Evolutionary conservation across 2,329 filamentous ascomycete species (phyloP).

Genomic region (Ascochyta lentis): DNA sequence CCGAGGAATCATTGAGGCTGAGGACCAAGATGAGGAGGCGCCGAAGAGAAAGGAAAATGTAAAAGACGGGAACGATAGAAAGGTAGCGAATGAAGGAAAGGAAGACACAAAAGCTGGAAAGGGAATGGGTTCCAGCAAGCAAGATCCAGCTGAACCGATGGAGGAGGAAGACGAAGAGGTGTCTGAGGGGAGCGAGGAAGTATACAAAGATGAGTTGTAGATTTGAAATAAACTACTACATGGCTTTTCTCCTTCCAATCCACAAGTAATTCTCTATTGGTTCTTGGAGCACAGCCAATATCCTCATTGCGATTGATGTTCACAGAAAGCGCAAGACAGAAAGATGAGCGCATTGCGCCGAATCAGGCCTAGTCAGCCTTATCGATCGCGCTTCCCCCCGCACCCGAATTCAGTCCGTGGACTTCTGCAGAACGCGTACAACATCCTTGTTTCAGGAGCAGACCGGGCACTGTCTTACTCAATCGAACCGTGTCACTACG

Average conservation of each 20-base stretch:
- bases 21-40: constrained; percentile 59
- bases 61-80: constrained; percentile 23
- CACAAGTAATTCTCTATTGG: too few species aligned
- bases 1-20: constrained; percentile 70
- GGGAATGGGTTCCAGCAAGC: constrained; percentile 52
- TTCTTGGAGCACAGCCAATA: background rate
- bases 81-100: constrained; percentile 28
- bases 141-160: constrained; percentile 20
- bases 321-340: background rate
- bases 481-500: constrained; percentile 17
- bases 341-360: constrained; percentile 1
- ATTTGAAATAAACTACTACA: background rate
- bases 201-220: constrained; percentile 51
- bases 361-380: constrained; percentile 10
- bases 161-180: constrained; percentile 31
- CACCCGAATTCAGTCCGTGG: constrained; percentile 10
- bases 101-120: constrained; percentile 44
- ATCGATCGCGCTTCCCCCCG: constrained; percentile 10
- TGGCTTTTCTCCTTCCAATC: background rate
- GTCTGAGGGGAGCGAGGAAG: constrained; percentile 50
- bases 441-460: constrained; percentile 15
- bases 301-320: too few species aligned
- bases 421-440: constrained; percentile 14
- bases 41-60: constrained; percentile 17
- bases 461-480: constrained; percentile 6